Conservation (phyloP, 306 rosid genomes). For the Cucurbita ficifolia region DNA sequence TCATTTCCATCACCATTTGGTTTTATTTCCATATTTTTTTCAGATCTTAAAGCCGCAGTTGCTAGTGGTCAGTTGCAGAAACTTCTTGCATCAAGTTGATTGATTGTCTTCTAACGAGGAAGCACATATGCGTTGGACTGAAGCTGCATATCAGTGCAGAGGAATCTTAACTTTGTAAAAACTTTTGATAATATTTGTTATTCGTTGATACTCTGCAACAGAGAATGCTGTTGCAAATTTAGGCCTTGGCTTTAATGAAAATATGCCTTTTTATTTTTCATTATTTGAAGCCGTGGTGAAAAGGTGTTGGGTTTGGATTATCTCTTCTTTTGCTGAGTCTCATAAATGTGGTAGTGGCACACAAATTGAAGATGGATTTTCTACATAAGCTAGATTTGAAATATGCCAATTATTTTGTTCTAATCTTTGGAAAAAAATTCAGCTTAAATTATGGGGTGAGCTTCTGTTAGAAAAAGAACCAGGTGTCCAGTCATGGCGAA, state of each 20-base stretch:
- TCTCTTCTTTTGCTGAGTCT: not conserved
- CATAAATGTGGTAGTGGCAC: not conserved
- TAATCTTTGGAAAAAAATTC: not conserved
- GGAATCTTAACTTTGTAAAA: not conserved
- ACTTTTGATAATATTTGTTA: not conserved
- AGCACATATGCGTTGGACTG: not conserved
- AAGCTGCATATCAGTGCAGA: not conserved
- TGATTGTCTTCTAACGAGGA: constrained; percentile 10
- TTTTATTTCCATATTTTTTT: not conserved
- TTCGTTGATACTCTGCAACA: not conserved
- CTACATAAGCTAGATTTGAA: not conserved
- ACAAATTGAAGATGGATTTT: not conserved
- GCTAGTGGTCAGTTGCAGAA: constrained; percentile 65
- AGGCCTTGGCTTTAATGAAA: not conserved
- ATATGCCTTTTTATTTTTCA: not conserved
- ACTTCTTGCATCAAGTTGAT: constrained; percentile 52
- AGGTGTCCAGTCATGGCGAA: not conserved
- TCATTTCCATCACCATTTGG: not conserved
- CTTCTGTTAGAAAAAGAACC: not conserved
- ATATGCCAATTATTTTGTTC: not conserved
- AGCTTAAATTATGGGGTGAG: not conserved
- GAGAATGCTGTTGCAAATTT: not conserved
- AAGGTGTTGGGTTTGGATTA: not conserved
- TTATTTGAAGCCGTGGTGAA: not conserved
- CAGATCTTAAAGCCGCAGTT: constrained; percentile 65